These are phyloP conservation scores for Fraxinus americana DNA, from an alignment of 257 asterid species.

Conservation along the genomic window DNA sequence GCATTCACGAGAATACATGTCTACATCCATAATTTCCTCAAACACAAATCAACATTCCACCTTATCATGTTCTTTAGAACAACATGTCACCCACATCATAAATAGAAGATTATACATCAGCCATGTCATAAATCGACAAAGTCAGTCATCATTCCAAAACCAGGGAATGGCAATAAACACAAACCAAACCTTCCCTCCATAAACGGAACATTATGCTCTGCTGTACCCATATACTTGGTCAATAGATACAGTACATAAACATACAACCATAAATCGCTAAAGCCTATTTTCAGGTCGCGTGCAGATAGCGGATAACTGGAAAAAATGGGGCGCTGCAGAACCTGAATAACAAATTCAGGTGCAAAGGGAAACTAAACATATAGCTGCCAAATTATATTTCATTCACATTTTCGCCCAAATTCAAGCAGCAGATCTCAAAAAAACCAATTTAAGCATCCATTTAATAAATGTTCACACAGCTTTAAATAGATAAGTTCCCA, in stretches of 20 bases:
- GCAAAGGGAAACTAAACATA: not conserved
- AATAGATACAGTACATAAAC: not conserved
- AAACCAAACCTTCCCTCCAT: not conserved
- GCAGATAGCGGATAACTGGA: conserved; percentile 10
- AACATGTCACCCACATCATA: conserved; percentile 1
- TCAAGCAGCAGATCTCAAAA: conserved; percentile 8
- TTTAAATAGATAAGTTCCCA: conserved; percentile 8
- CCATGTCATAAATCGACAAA: conserved; percentile 6
- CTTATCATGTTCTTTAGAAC: conserved; percentile 14
- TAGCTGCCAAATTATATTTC: conserved; percentile 20
- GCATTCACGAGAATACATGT: conserved; percentile 9
- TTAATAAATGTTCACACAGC: conserved; percentile 11
- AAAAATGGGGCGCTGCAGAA: conserved; percentile 5
- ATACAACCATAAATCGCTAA: not conserved
- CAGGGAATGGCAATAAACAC: not conserved
- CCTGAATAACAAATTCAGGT: conserved; percentile 2
- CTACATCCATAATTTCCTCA: conserved; percentile 11
- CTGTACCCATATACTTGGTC: not conserved
- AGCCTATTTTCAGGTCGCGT: not conserved
- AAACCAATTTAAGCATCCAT: not conserved
- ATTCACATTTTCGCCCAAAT: not conserved
- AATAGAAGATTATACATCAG: not conserved
- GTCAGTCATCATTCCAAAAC: conserved; percentile 21
- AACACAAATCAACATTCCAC: conserved; percentile 24
- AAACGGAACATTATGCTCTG: not conserved